Conservation (phyloP, 192 early-diverging fungal genomes). For the Backusella macrospora region DNA sequence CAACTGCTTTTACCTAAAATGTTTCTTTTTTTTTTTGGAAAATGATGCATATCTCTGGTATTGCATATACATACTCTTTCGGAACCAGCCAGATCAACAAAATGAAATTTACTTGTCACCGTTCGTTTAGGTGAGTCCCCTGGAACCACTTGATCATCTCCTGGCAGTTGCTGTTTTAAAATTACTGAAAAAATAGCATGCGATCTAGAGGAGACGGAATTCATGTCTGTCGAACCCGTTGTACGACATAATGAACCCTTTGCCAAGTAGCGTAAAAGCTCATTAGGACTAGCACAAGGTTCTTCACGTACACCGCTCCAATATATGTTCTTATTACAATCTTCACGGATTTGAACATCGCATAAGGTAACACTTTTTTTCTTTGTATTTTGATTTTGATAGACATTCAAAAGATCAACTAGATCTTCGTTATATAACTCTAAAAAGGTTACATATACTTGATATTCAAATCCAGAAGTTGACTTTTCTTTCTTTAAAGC, state of each 20-base stretch:
- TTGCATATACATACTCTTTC: conserved; percentile 62
- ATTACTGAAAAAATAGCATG: conserved; percentile 97
- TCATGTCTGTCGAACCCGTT: conserved; percentile 98
- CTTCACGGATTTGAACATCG: conserved; percentile 65
- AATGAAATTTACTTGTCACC: conserved; percentile 85
- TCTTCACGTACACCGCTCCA: conserved; percentile 86
- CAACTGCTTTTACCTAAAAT: conserved; percentile 10
- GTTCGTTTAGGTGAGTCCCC: conserved; percentile 22
- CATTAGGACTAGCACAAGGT: conserved; percentile 64
- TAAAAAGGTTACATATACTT: conserved; percentile 80
- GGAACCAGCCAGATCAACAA: conserved; percentile 98
- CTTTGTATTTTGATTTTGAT: conserved; percentile 36
- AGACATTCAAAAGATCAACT: conserved; percentile 74
- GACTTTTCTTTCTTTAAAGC: conserved; percentile 42
- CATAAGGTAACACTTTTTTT: not conserved
- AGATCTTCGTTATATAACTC: conserved; percentile 97
- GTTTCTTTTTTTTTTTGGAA: not conserved
- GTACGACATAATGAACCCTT: conserved; percentile 61
- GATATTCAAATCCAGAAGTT: conserved; percentile 39
- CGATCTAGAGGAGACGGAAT: conserved; percentile 88
- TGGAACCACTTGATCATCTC: conserved; percentile 19
- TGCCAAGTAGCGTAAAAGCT: conserved; percentile 53
- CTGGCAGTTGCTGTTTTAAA: conserved; percentile 72
- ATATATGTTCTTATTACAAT: conserved; percentile 83
- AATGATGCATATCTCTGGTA: conserved; percentile 11